Evolutionary conservation across 2,329 filamentous ascomycete species (phyloP).

Genomic region (Penicillium concentricum): DNA sequence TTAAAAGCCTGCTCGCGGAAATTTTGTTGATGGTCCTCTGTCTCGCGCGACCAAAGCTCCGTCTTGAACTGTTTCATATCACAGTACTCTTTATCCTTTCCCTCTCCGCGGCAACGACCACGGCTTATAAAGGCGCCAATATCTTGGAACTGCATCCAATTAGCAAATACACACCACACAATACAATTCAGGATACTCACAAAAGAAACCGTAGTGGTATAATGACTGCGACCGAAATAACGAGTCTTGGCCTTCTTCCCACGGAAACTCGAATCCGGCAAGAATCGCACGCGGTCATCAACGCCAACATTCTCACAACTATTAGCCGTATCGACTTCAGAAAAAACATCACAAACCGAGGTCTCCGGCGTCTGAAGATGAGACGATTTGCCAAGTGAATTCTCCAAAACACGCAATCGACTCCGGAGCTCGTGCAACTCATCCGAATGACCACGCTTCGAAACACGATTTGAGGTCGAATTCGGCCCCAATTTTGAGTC

Average conservation of each 20-base stretch:
- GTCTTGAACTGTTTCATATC: conserved; percentile 32
- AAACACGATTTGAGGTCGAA: conserved; percentile 19
- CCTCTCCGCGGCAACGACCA: conserved; percentile 14
- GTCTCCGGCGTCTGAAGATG: conserved; percentile 28
- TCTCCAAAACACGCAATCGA: conserved; percentile 29
- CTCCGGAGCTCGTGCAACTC: conserved; percentile 33
- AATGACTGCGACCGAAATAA: conserved; percentile 34
- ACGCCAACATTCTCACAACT: conserved; percentile 19
- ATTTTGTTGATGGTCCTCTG: conserved; percentile 29
- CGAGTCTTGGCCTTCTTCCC: conserved; percentile 32
- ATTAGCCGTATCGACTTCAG: conserved; percentile 13
- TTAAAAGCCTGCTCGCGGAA: conserved; percentile 31
- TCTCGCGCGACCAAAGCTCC: conserved; percentile 30
- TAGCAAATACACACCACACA: background rate
- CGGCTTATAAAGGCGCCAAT: conserved; percentile 26
- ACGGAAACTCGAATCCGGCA: conserved; percentile 31
- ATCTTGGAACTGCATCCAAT: conserved; percentile 28
- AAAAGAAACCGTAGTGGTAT: conserved; percentile 31
- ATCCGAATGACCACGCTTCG: conserved; percentile 25
- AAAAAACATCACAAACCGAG: conserved; percentile 15
- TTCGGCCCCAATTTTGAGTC: conserved; percentile 31
- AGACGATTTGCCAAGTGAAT: conserved; percentile 23
- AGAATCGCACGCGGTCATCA: conserved; percentile 28
- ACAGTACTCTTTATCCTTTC: conserved; percentile 23
- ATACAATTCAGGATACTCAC: conserved; percentile 19